Percentiles rank a stretch among this genome's conserved stretches.
Evolutionary conservation across 2,329 filamentous ascomycete species (phyloP).

Genomic region (Cladosporium sp.): DNA sequence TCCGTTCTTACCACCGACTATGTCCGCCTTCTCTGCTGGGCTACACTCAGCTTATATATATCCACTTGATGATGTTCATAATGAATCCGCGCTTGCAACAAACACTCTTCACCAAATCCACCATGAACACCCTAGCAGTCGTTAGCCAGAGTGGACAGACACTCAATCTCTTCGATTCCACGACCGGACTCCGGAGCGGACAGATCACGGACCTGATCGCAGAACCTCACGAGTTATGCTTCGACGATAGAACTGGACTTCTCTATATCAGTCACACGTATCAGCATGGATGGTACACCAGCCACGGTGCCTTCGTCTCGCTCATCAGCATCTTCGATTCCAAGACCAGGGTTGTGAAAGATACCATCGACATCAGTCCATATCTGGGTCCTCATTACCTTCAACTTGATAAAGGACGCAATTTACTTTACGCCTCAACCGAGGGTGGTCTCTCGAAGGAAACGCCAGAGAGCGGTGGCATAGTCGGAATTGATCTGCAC

Average conservation of each 20-base stretch:
- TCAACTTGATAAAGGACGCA: constrained; percentile 11
- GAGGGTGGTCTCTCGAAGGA: constrained; percentile 16
- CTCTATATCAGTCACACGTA: constrained; percentile 23
- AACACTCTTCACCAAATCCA: neutral
- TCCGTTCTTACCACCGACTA: neutral
- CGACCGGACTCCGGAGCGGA: constrained; percentile 11
- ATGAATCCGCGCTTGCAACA: neutral
- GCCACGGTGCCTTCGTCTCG: constrained; percentile 13
- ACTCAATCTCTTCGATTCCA: constrained; percentile 19
- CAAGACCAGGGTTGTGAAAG: constrained; percentile 14
- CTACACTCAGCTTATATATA: neutral
- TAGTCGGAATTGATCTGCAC: constrained; percentile 22
- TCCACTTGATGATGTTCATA: neutral
- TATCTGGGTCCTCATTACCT: constrained; percentile 21
- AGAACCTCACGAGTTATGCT: constrained; percentile 22
- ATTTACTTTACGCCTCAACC: constrained; percentile 20
- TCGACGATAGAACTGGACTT: constrained; percentile 19
- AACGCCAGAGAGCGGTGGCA: constrained; percentile 7
- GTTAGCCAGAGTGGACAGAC: constrained; percentile 21
- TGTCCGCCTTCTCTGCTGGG: neutral
- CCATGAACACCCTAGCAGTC: constrained; percentile 17
- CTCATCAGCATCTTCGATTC: constrained; percentile 22
- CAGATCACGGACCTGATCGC: constrained; percentile 14
- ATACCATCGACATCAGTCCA: constrained; percentile 21
- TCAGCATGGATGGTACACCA: constrained; percentile 21